phyloP scores from a whole-genome alignment of 768 basidiomycete species.

The Mycena crocata region DNA sequence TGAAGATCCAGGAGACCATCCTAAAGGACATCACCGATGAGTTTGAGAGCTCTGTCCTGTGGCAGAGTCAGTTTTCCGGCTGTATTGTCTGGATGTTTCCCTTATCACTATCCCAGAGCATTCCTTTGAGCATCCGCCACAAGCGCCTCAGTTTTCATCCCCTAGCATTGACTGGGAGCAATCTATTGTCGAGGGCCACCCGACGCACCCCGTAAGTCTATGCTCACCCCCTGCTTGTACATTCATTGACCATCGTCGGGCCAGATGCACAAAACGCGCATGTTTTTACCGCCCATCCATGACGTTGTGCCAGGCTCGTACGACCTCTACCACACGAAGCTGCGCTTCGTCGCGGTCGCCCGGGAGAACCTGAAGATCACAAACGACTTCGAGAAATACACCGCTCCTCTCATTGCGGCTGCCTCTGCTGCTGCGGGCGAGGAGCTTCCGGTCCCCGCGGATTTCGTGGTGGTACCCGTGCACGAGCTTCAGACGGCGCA shows the following conservation, averaged over 20 bases:
- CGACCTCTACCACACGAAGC: slow-evolving; percentile 60
- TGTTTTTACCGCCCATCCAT: slow-evolving; percentile 62
- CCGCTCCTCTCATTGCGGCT: slow-evolving; percentile 53
- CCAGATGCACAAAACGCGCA: slow-evolving; percentile 71
- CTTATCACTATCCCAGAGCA: slow-evolving; percentile 43
- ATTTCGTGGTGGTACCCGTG: slow-evolving; percentile 59
- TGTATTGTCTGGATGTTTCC: neutral
- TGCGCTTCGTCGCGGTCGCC: slow-evolving; percentile 62
- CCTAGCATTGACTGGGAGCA: slow-evolving; percentile 70
- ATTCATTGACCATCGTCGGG: neutral
- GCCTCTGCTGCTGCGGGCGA: slow-evolving; percentile 53
- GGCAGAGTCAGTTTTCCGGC: slow-evolving; percentile 56
- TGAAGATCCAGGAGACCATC: slow-evolving; percentile 48
- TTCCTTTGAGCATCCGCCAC: slow-evolving; percentile 62
- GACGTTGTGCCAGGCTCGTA: slow-evolving; percentile 58
- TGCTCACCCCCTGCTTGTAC: neutral
- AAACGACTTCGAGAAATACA: slow-evolving; percentile 60
- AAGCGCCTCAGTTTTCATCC: slow-evolving; percentile 56
- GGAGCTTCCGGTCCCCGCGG: slow-evolving; percentile 46
- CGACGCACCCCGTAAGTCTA: slow-evolving; percentile 65
- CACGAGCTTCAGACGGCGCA: slow-evolving; percentile 67
- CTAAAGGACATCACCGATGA: slow-evolving; percentile 58
- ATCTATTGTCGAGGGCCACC: slow-evolving; percentile 70
- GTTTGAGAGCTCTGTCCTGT: slow-evolving; percentile 61
- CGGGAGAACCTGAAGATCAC: slow-evolving; percentile 57